Conservation (phyloP, 1,139 yeast species). For the Yamadazyma triangularis region DNA sequence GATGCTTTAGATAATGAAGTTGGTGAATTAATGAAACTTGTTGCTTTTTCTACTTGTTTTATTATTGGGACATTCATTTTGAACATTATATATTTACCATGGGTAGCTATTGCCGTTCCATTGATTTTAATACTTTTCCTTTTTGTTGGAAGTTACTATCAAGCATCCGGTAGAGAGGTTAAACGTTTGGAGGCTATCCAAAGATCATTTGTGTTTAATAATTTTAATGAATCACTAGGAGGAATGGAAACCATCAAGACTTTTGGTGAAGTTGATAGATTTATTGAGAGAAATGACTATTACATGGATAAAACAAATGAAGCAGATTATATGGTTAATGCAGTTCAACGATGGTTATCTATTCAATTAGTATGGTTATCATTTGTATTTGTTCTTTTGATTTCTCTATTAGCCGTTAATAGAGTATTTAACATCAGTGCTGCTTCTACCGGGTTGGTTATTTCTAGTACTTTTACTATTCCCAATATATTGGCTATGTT, state of each 20-base stretch:
- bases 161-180: conserved; percentile 70
- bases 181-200: conserved; percentile 77
- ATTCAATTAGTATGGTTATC: conserved; percentile 60
- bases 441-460: conserved; percentile 66
- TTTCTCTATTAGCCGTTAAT: conserved; percentile 60
- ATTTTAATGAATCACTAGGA: conserved; percentile 68
- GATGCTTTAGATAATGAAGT: conserved; percentile 78
- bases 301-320: conserved; percentile 67
- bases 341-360: conserved; percentile 81
- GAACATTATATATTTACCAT: conserved; percentile 70
- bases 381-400: conserved; percentile 41
- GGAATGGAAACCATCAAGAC: conserved; percentile 73
- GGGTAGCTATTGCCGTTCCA: conserved; percentile 30
- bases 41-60: conserved; percentile 41
- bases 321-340: conserved; percentile 63
- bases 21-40: conserved; percentile 56
- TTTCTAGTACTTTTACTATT: conserved; percentile 55
- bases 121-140: conserved; percentile 21
- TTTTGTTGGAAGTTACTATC: conserved; percentile 45
- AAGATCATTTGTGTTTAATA: conserved; percentile 71
- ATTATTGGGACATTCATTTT: conserved; percentile 63
- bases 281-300: conserved; percentile 44
- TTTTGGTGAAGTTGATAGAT: conserved; percentile 47
- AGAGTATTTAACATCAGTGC: conserved; percentile 61
- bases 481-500: conserved; percentile 48